Evolutionary conservation across 352 stramenopile genomes (phyloP).

Genomic region (Blastocystis sp.): DNA sequence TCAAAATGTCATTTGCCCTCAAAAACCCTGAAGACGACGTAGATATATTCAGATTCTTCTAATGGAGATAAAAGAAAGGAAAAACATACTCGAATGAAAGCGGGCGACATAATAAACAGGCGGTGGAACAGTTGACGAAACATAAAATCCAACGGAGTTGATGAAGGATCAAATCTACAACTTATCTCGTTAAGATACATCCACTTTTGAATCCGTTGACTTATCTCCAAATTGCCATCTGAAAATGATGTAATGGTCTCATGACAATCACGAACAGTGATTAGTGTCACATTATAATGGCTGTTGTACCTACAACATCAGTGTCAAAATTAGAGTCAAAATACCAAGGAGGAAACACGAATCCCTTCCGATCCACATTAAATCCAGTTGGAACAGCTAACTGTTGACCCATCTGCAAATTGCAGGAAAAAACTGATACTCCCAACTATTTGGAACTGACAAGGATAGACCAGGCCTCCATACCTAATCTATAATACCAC

Average conservation of each 20-base stretch:
- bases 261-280: constrained; percentile 1
- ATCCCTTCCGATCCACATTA: constrained; percentile 8
- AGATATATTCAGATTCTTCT: constrained; percentile 48
- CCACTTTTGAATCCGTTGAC: constrained; percentile 52
- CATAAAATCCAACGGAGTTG: constrained; percentile 50
- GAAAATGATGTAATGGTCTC: constrained; percentile 9
- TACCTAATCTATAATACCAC: too few species aligned
- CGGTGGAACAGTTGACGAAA: constrained; percentile 55
- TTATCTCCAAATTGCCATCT: constrained; percentile 36
- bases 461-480: too few species aligned
- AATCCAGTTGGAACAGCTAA: constrained; percentile 55
- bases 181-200: background rate
- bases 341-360: constrained; percentile 31
- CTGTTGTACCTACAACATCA: constrained; percentile 44
- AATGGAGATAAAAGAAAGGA: background rate
- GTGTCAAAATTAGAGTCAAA: background rate
- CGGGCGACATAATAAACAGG: constrained; percentile 46
- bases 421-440: background rate
- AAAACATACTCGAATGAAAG: constrained; percentile 23
- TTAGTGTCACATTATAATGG: constrained; percentile 23
- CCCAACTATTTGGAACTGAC: background rate
- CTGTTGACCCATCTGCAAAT: constrained; percentile 54
- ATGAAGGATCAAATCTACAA: constrained; percentile 45
- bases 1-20: constrained; percentile 43
- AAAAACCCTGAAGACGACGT: background rate